A percentile compares a stretch with the other conserved stretches of the same genome.
Evolutionary conservation across 1,139 yeast species (phyloP).

Genomic region (Pichia norvegensis): DNA sequence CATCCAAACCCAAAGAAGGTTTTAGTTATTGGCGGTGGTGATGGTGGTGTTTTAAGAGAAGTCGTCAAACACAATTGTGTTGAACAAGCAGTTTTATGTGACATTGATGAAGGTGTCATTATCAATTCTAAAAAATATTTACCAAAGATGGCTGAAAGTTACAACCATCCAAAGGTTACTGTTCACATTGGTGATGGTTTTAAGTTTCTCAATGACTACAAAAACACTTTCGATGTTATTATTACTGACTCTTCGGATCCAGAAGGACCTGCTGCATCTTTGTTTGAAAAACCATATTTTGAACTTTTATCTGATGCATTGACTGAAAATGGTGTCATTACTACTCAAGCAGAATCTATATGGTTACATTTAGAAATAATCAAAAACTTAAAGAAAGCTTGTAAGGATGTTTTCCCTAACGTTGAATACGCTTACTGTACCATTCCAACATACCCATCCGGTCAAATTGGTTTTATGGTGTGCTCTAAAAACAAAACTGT

Average conservation of each 20-base stretch:
- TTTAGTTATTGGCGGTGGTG: slow-evolving; percentile 89
- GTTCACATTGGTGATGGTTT: slow-evolving; percentile 86
- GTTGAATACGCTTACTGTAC: slow-evolving; percentile 84
- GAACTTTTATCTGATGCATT: slow-evolving; percentile 70
- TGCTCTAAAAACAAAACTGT: slow-evolving; percentile 67
- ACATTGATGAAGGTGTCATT: slow-evolving; percentile 84
- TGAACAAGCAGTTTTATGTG: slow-evolving; percentile 71
- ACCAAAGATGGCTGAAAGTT: slow-evolving; percentile 73
- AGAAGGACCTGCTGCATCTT: slow-evolving; percentile 89
- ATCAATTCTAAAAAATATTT: slow-evolving; percentile 64
- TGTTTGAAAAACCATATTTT: slow-evolving; percentile 84
- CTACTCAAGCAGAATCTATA: slow-evolving; percentile 80
- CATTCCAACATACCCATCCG: slow-evolving; percentile 91
- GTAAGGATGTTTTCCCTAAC: slow-evolving; percentile 74
- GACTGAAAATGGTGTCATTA: slow-evolving; percentile 78
- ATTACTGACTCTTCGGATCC: slow-evolving; percentile 95
- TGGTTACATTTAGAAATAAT: slow-evolving; percentile 82
- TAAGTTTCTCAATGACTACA: slow-evolving; percentile 59
- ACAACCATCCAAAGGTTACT: slow-evolving; percentile 62
- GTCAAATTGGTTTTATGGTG: slow-evolving; percentile 91
- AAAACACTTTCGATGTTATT: slow-evolving; percentile 69
- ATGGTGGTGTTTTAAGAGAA: slow-evolving; percentile 87
- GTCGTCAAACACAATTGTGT: slow-evolving; percentile 69
- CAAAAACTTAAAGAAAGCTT: slow-evolving; percentile 64
- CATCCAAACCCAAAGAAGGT: slow-evolving; percentile 70